These are phyloP conservation scores for Lomentospora prolificans DNA, from an alignment of 2,329 filamentous ascomycete genomes.

Conservation along the genomic window DNA sequence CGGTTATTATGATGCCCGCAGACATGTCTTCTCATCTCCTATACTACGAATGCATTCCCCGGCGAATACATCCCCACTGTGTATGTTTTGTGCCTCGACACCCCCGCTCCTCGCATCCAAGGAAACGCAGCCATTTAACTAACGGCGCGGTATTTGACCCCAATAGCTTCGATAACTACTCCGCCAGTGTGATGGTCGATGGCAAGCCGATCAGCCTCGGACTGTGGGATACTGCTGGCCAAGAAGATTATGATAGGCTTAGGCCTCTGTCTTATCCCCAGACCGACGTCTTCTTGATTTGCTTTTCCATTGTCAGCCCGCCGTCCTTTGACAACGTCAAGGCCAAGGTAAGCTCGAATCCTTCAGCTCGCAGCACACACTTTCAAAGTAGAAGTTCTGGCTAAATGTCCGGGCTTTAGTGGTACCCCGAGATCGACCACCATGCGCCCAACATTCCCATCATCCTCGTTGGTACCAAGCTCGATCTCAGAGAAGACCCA, in stretches of 20 bases:
- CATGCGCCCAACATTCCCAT: constrained; percentile 93
- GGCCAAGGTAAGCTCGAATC: constrained; percentile 89
- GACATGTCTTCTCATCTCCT: constrained; percentile 98
- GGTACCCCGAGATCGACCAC: constrained; percentile 95
- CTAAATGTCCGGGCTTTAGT: constrained; percentile 40
- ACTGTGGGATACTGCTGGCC: constrained; percentile 96
- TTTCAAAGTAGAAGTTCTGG: neutral
- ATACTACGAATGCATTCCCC: constrained; percentile 99
- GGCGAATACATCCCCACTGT: constrained; percentile 99
- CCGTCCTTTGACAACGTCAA: constrained; percentile 98
- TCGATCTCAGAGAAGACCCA: constrained; percentile 86
- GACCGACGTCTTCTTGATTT: constrained; percentile 96
- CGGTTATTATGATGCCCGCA: too few species aligned
- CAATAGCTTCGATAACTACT: constrained; percentile 92
- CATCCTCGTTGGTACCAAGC: constrained; percentile 93
- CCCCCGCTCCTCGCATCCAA: neutral
- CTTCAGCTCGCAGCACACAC: too few species aligned
- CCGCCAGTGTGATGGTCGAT: constrained; percentile 97
- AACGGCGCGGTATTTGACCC: constrained; percentile 12
- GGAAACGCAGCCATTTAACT: neutral
- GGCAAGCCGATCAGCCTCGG: constrained; percentile 95
- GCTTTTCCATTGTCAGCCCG: constrained; percentile 96
- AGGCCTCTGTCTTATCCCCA: constrained; percentile 94
- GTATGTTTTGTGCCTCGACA: constrained; percentile 40
- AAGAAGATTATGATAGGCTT: constrained; percentile 96